Conservation (phyloP, 768 basidiomycete species). For the Kwoniella newhampshirensis region DNA sequence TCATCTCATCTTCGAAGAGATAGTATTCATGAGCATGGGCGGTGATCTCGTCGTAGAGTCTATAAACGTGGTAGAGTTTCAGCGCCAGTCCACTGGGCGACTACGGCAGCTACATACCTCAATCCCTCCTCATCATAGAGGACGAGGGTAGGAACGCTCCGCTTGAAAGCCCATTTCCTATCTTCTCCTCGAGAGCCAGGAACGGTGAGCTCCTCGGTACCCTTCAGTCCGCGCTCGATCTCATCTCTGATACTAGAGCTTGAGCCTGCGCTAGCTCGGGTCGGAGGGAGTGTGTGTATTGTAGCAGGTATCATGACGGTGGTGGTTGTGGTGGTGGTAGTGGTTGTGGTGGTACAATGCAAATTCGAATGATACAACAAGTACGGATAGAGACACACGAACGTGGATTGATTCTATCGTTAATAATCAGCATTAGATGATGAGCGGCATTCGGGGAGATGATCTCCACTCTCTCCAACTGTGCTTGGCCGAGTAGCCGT, state of each 20-base stretch:
- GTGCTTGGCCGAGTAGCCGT: no score
- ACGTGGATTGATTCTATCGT: no score
- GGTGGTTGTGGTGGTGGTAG: background rate
- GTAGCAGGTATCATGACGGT: background rate
- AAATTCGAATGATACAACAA: no score
- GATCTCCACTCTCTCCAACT: no score
- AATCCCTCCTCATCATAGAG: conserved; percentile 86
- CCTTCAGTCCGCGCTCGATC: conserved; percentile 39
- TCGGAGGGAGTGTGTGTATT: conserved; percentile 12
- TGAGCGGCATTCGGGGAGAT: no score
- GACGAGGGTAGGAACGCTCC: conserved; percentile 73
- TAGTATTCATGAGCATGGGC: conserved; percentile 64
- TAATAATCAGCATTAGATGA: no score
- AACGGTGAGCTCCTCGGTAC: conserved; percentile 21
- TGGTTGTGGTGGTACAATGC: no score
- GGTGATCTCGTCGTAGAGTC: conserved; percentile 52
- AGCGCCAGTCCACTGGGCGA: conserved; percentile 56
- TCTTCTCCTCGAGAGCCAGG: conserved; percentile 38
- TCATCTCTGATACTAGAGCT: conserved; percentile 26
- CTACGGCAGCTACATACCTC: conserved; percentile 53
- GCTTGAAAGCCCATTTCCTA: conserved; percentile 54
- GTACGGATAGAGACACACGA: no score
- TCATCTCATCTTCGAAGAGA: conserved; percentile 81
- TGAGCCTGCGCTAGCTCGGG: background rate
- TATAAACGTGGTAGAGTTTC: background rate